These are phyloP conservation scores for Mortierella sp. DNA, from an alignment of 371 early-diverging fungal genomes.

Conservation along the genomic window DNA sequence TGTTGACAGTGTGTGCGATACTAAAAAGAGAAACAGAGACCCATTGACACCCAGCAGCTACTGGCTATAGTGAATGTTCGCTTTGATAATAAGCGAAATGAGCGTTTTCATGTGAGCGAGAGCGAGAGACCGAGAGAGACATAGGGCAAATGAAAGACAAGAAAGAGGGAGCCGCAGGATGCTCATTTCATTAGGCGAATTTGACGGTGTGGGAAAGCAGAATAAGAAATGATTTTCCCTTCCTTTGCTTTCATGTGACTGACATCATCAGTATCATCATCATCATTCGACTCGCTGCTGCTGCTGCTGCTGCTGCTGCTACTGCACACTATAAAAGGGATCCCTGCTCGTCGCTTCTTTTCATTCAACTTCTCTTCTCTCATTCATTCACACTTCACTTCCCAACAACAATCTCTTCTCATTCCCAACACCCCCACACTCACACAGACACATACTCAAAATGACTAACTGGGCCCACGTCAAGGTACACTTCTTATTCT, in stretches of 20 bases:
- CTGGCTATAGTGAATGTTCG: not conserved
- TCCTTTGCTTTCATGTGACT: conserved; percentile 1
- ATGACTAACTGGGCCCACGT: conserved; percentile 51
- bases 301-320: not conserved
- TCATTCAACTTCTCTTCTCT: conserved; percentile 5
- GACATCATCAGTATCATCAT: conserved; percentile 6
- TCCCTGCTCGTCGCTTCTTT: not conserved
- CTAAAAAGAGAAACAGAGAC: not conserved
- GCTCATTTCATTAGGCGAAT: not conserved
- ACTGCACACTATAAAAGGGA: not conserved
- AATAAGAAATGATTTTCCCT: not conserved
- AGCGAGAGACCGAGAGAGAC: conserved; percentile 9
- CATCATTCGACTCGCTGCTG: no score
- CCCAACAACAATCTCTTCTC: not conserved
- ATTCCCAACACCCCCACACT: not conserved
- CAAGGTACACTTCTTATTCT: conserved; percentile 31
- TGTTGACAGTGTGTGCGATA: not conserved
- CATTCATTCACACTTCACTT: conserved; percentile 15
- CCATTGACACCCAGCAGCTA: not conserved
- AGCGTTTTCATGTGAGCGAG: conserved; percentile 18
- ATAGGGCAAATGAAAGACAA: not conserved
- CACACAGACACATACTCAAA: conserved; percentile 21
- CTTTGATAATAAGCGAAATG: conserved; percentile 2
- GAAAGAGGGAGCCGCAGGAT: not conserved
- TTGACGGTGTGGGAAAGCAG: conserved; percentile 4